Evolutionary conservation across 1,284 basidiomycete species (phyloP).

Genomic region (Ceratobasidium sp.): DNA sequence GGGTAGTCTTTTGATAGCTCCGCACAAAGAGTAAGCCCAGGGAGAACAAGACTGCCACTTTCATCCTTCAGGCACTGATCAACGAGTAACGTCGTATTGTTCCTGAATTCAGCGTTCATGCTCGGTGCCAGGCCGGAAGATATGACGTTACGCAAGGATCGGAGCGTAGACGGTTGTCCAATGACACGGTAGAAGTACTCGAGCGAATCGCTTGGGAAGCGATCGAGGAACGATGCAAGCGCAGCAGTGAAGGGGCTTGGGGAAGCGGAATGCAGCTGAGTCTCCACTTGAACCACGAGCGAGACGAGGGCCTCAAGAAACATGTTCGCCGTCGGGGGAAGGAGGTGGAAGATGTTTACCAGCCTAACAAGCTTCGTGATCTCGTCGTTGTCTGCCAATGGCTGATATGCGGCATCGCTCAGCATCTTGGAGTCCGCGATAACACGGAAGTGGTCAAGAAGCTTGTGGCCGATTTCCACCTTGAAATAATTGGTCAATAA

Average conservation of each 20-base stretch:
- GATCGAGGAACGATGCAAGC: slow-evolving; percentile 90
- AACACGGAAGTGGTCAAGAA: slow-evolving; percentile 94
- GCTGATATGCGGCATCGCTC: slow-evolving; percentile 80
- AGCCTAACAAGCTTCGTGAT: slow-evolving; percentile 94
- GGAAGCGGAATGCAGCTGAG: slow-evolving; percentile 89
- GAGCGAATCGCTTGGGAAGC: slow-evolving; percentile 88
- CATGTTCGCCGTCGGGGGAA: slow-evolving; percentile 92
- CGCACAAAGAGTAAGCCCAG: slow-evolving; percentile 80
- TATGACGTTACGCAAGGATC: slow-evolving; percentile 85
- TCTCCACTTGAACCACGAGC: slow-evolving; percentile 93
- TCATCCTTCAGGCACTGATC: slow-evolving; percentile 69
- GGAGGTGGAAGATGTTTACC: slow-evolving; percentile 96
- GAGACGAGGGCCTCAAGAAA: slow-evolving; percentile 91
- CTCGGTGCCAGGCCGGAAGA: slow-evolving; percentile 82
- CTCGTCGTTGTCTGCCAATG: slow-evolving; percentile 89
- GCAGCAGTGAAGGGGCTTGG: slow-evolving; percentile 96
- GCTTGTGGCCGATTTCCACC: slow-evolving; percentile 98
- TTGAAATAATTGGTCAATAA: slow-evolving; percentile 99
- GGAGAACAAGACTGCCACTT: slow-evolving; percentile 69
- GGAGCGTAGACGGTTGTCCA: slow-evolving; percentile 78
- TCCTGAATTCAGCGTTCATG: slow-evolving; percentile 79
- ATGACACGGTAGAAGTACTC: slow-evolving; percentile 88
- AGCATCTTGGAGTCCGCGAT: slow-evolving; percentile 90
- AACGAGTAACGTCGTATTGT: slow-evolving; percentile 74
- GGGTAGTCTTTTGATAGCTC: slow-evolving; percentile 80